Base-by-base conservation (phyloP, 805 yeast species). In the Candida xiaguanensis region DNA sequence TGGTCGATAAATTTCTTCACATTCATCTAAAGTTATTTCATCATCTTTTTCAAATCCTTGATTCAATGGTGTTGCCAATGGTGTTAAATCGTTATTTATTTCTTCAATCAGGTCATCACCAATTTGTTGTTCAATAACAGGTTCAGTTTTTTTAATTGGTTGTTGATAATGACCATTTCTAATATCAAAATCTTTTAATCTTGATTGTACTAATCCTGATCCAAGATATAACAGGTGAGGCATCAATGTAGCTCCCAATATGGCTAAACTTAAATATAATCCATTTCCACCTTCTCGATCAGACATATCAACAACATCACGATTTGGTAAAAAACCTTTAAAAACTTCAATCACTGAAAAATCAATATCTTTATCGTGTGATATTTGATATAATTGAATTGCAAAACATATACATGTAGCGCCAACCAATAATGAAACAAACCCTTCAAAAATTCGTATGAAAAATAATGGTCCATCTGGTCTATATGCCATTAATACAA, bases 1-100 rank as follows among this genome's bases (percentile, higher is more conserved):
- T 11, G 96, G 97, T 41, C 77, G 72, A 57, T 80, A 82, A 7
- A 65, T 61, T 25, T 61, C 43, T 11, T 49, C 53, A 8, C 30
- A 40, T 9, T 42, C 45, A 29, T 24, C 48, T 8, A 34, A 28
- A 14, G 36, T 34, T 5, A 20, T 12, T 19, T 40, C 39, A 22
- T 43, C 39, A 15, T 35, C 44, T 27, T 38, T 39, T 75, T 77
- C 60, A 85, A 66, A 11, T 46, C 14, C 49, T 52, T 15, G 63
- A 44, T n/a, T 50, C 42, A 18, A 67, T 58, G 32, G 53, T 41
- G 31, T 6, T 5, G 39, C 26, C 9, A 36, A 26, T 19, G 44
- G 44, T 17, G 40, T 25, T 5, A 31, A n/a, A 13, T 39, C 32
- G 7, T 22, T 14, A 27, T 24, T 16, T n/a, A n/a, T 13, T 18